Base-by-base conservation (phyloP, 208 protist species). In the Strigomonas culicis region DNA sequence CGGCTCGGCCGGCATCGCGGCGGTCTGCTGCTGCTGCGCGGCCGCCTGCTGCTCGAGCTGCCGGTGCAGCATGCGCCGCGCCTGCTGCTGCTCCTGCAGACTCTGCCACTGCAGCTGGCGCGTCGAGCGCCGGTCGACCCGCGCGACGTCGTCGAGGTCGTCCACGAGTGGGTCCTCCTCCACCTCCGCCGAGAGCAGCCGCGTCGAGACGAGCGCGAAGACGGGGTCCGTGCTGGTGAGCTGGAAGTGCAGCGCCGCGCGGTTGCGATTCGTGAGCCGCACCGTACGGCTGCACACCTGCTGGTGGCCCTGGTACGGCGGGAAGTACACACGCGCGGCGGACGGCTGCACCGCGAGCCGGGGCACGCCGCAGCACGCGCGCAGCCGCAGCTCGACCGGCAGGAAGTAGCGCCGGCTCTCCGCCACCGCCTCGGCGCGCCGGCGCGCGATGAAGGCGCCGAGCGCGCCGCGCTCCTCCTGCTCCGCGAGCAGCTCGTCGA, bases 301-400 rank as follows among this genome's bases (percentile, higher is more conserved):
- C 30, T 32, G 41, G 32, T 67, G 56, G 15, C 51, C 49, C 47
- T 76, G 49, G 41, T 67, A 78, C 11, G 36, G 51, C 7, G 80
- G 83, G 63, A 92, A 90, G 61, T 63, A 43, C 8, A 92, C 65
- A 13, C 75, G 57, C 15, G 61, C 66, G 43, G 69, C 73, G 19
- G 86, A 90, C 22, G 90, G 90, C 63, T 93, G 77, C 39, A 95
- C 78, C 1, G 72, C 69, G 30, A 95, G 74, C 47, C 72, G 78
- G 28, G 90, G 82, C 1, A 80, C 71, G 10, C 86, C 86, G 58
- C 86, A 93, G 8, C 79, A 79, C 6, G 90, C 82, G 3, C 84
- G 90, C 59, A 95, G 65, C 27, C 77, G 79, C 56, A 95, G 64
- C 70, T 95, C 90, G 50, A 93, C 85, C 28, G 90, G 81, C 28